Conservation (phyloP, 371 early-diverging fungal species). For the Rhizopus arrhizus region DNA sequence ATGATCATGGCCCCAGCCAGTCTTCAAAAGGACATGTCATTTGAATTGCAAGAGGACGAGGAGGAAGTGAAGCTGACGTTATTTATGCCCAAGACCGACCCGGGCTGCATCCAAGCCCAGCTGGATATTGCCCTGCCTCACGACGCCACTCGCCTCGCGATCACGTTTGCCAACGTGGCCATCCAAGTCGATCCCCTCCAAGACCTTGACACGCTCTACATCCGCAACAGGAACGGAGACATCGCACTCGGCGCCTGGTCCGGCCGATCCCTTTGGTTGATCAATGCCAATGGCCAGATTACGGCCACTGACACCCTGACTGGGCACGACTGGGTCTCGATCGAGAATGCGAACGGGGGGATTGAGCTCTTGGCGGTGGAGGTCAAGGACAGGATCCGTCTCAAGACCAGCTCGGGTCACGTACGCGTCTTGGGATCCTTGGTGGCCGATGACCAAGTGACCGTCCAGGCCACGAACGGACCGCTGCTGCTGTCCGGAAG, state of each 20-base stretch:
- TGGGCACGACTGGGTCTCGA: constrained; percentile 5
- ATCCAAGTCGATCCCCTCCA: constrained; percentile 19
- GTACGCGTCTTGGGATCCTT: constrained; percentile 6
- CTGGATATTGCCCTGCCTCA: constrained; percentile 25
- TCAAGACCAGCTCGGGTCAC: constrained; percentile 11
- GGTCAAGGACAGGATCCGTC: constrained; percentile 5
- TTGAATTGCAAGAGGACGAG: constrained; percentile 4
- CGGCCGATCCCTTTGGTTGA: constrained; percentile 6
- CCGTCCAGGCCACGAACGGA: constrained; percentile 11
- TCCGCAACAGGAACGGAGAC: constrained; percentile 17
- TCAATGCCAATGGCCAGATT: constrained; percentile 9
- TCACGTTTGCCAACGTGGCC: constrained; percentile 12
- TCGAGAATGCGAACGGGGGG: constrained; percentile 10
- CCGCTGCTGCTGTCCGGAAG: not conserved
- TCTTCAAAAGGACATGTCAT: constrained; percentile 7
- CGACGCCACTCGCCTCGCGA: not conserved
- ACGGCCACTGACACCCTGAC: constrained; percentile 1
- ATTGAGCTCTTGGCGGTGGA: constrained; percentile 3
- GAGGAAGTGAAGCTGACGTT: constrained; percentile 5
- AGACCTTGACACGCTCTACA: not conserved
- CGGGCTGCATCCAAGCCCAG: constrained; percentile 15
- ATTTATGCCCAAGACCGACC: constrained; percentile 4
- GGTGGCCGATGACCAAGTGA: constrained; percentile 11
- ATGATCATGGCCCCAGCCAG: constrained; percentile 4
- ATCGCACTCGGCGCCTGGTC: constrained; percentile 11